Base-by-base conservation (phyloP, 2,329 filamentous ascomycete genomes). In the Nemania serpens region DNA sequence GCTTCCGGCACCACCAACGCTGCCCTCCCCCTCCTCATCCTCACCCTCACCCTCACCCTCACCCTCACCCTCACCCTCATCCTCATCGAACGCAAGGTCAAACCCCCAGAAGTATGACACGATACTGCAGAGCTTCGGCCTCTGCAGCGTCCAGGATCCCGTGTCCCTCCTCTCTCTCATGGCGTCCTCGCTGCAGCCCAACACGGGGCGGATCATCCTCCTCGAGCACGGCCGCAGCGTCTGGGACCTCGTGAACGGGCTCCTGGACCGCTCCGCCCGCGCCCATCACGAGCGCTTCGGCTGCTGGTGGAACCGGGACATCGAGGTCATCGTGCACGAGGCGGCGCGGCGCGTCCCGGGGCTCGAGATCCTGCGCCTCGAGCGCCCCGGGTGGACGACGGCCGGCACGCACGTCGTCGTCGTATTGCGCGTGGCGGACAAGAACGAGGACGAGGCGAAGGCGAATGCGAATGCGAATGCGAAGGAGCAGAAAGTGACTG, bases 261-360 rank as follows among this genome's bases (percentile, higher is more conserved):
- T 84, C 17, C 74, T 89, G 34, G 86, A 89, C 73, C 76, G 75
- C 63, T 79, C 81, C 58, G 86, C 86, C 0, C 73, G 75, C 15
- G 74, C 75, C 20, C 86, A 88, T 68, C 87, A 86, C 59, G 75
- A 77, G 20, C 80, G 82, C 67, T 88, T 84, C 69, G 86, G 86
- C 2, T 89, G 86, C 75, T 88, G 86, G 86, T 88, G 85, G 85
- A 89, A 89, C 74, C 77, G 86, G 54, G 86, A 88, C 69, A 82
- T 89, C 61, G 81, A 82, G 67, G 74, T 69, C 36, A 77, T 88
- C 33, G 79, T 88, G 9, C 74, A 78, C 55, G 77, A 81, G 61
- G 85, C 84, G 33, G 76, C 76, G 18, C 63, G 68, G 52, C 70
- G 71, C 51, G 77, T 82, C 3, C 83, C 82, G 0, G 84, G 84